Base-by-base conservation (phyloP, 2,329 filamentous ascomycete species). In the Aspergillus sp. region DNA sequence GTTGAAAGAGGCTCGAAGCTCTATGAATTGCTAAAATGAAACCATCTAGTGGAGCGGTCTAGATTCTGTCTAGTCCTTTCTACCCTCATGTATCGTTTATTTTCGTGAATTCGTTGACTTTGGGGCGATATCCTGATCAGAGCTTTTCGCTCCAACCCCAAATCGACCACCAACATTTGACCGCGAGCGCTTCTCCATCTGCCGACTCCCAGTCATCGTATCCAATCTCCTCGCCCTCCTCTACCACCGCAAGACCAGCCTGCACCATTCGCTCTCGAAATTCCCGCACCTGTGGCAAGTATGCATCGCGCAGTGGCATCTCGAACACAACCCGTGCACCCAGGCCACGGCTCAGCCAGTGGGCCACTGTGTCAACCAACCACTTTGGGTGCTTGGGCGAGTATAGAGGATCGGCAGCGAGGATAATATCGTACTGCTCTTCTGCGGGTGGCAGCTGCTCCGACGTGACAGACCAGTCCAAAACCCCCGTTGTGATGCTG, bases 391-490 rank as follows among this genome's bases (percentile, higher is more conserved):
- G 93, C 4, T 86, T 78, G 39, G 90, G 78, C 37, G 90, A 89
- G 66, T 97, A 97, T 13, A 98, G 72, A 0, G 88, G 80, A 64
- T 98, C 93, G 3, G 91, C 89, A 2, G 82, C 88, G 3, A 98
- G 75, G 35, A 97, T 81, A 43, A 95, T 70, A 73, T 85, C 63
- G 51, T 70, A 74, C 35, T 60, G 64, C 33, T 67, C 64, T 26
- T 63, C 56, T 5, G 56, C 50, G 2, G 58, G 51, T 11, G 61
- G 59, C 7, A 56, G 56, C 5, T 56, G 48, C 11, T 57, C 45
- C 0, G 60, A 61, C 12, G 53, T 46, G 27, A 67, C 52, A 13
- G 69, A 70, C 90, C 90, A 95, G 32, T 89, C 88, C 43, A 97
- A 70, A 4, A 84, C 70, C 0, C 82, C 86, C 0, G 81, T 81